A percentile compares a stretch with the other conserved stretches of the same genome.
Conservation (phyloP, 2,329 filamentous ascomycete genomes). For the Trichoderma aggressivum region DNA sequence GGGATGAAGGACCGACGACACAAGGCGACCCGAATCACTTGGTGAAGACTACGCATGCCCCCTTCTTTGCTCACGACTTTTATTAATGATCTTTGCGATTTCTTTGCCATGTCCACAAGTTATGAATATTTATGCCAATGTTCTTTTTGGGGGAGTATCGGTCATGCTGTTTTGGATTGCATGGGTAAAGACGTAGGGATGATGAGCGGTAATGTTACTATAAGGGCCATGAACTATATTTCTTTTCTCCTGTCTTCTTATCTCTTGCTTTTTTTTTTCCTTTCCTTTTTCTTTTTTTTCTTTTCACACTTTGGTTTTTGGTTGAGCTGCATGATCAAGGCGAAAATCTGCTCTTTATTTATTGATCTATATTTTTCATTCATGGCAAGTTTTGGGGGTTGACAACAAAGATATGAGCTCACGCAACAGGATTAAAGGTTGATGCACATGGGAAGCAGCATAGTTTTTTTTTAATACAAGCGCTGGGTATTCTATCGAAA, state of each 20-base stretch:
- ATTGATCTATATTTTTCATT: background rate
- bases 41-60: slow-evolving; percentile 36
- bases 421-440: background rate
- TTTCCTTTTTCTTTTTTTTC: background rate
- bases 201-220: background rate
- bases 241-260: background rate
- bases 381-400: background rate
- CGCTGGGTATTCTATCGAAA: background rate
- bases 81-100: background rate
- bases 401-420: background rate
- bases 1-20: slow-evolving; percentile 47
- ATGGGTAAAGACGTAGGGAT: background rate
- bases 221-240: background rate
- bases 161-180: background rate
- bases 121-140: background rate
- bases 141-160: background rate
- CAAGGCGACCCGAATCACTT: slow-evolving; percentile 44
- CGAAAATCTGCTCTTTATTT: background rate
- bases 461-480: background rate
- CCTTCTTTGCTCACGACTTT: background rate
- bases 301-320: background rate
- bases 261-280: background rate
- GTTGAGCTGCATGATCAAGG: background rate
- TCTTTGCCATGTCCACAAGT: background rate
- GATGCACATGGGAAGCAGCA: background rate